A percentile compares a stretch with the other conserved stretches of the same genome.
phyloP scores from a whole-genome alignment of 1,284 basidiomycete genomes.

The Ustilago shanxiensis region DNA sequence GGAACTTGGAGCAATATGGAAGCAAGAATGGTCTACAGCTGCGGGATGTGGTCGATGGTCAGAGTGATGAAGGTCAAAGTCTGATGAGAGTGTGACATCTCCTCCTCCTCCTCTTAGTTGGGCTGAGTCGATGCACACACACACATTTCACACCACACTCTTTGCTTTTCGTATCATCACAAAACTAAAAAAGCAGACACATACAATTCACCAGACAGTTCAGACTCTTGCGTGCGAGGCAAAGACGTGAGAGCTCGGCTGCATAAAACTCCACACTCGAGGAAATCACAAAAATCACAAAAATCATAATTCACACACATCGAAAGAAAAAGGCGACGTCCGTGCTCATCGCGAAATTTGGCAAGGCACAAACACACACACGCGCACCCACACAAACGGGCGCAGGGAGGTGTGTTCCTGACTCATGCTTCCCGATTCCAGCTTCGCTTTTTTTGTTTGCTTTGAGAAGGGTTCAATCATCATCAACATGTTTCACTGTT shows the following conservation, averaged over 20 bases:
- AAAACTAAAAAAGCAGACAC: not conserved
- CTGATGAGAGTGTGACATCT: not conserved
- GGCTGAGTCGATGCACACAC: constrained; percentile 10
- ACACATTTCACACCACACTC: not conserved
- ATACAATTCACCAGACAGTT: no score
- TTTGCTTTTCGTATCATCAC: not conserved
- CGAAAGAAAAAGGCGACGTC: not conserved
- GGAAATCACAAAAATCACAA: no score
- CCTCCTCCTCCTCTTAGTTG: not conserved
- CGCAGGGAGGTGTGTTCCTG: not conserved
- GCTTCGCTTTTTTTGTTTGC: no score
- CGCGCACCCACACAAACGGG: not conserved
- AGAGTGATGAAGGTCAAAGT: no score
- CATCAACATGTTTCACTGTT: no score
- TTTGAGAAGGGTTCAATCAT: no score
- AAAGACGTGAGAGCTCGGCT: constrained; percentile 4
- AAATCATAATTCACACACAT: no score
- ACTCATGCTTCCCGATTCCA: no score
- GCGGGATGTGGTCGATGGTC: not conserved
- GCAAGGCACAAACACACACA: no score
- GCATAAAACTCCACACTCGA: constrained; percentile 5
- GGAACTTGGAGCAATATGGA: not conserved
- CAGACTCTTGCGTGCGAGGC: constrained; percentile 3
- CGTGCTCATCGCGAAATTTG: constrained; percentile 6
- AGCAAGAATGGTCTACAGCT: not conserved